Percentiles rank a stretch among this genome's conserved stretches.
Evolutionary conservation across 257 asterid genomes (phyloP).

Genomic region (Solanum chiquidenum): DNA sequence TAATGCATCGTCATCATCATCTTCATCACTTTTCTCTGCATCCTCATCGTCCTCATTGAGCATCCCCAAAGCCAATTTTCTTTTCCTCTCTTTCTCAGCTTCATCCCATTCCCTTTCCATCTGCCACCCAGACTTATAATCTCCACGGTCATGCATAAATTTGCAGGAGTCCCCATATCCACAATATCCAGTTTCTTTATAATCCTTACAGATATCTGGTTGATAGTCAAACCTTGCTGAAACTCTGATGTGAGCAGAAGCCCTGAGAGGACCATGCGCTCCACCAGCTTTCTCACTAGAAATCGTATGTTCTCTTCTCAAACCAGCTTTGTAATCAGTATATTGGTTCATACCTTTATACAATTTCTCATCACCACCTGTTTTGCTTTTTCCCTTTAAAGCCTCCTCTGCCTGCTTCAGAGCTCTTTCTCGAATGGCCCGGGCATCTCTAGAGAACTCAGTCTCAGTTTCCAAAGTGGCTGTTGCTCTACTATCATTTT

Average conservation of each 20-base stretch:
- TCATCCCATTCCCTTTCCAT: constrained; percentile 90
- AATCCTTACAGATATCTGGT: constrained; percentile 93
- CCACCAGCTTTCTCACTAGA: constrained; percentile 94
- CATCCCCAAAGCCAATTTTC: constrained; percentile 48
- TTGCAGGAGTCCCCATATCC: constrained; percentile 96
- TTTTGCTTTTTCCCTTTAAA: not conserved
- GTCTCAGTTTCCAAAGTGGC: not conserved
- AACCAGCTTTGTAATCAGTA: constrained; percentile 92
- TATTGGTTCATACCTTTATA: constrained; percentile 49
- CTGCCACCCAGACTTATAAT: constrained; percentile 96
- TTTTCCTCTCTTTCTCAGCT: constrained; percentile 60
- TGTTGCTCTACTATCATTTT: not conserved
- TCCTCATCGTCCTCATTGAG: constrained; percentile 43
- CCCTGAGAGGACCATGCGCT: constrained; percentile 84
- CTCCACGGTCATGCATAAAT: constrained; percentile 96
- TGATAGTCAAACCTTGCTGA: constrained; percentile 95
- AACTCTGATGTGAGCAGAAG: constrained; percentile 89
- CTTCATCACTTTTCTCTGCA: constrained; percentile 53
- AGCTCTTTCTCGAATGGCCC: not conserved
- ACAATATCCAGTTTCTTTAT: constrained; percentile 93
- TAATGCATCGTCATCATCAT: constrained; percentile 56
- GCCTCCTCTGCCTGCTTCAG: not conserved
- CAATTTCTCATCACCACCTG: not conserved
- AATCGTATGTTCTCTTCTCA: constrained; percentile 79
- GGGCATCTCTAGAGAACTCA: not conserved